Evolutionary conservation across 2,329 filamentous ascomycete species (phyloP).

Genomic region (Juglanconis oblonga): DNA sequence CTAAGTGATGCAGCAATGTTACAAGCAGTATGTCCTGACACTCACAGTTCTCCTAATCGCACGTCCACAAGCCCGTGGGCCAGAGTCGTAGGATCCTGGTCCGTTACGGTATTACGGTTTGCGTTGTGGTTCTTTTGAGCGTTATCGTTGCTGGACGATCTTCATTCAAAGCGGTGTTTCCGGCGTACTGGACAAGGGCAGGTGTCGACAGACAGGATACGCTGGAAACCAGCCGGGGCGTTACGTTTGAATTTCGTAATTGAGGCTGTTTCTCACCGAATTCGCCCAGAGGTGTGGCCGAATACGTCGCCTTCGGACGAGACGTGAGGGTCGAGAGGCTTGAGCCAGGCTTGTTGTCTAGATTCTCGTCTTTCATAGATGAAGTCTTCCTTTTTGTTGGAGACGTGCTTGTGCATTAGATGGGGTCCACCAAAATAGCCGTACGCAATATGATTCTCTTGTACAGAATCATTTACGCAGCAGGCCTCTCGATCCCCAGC

Average conservation of each 20-base stretch:
- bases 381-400: neutral
- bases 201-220: neutral
- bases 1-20: neutral
- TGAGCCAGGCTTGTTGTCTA: neutral
- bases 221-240: neutral
- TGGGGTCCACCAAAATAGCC: neutral
- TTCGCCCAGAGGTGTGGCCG: neutral
- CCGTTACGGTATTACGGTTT: neutral
- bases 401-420: neutral
- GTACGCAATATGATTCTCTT: neutral
- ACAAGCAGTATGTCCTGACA: conserved; percentile 9
- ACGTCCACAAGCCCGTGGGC: neutral
- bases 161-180: conserved; percentile 13
- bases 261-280: neutral
- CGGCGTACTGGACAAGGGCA: conserved; percentile 14
- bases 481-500: conserved; percentile 40
- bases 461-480: neutral
- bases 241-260: neutral
- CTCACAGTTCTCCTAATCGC: conserved; percentile 27
- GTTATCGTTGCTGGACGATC: neutral
- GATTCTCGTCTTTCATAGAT: neutral
- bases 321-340: neutral
- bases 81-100: neutral
- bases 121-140: neutral
- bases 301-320: neutral